phyloP scores from a whole-genome alignment of 768 basidiomycete species.

The Russula sp. region DNA sequence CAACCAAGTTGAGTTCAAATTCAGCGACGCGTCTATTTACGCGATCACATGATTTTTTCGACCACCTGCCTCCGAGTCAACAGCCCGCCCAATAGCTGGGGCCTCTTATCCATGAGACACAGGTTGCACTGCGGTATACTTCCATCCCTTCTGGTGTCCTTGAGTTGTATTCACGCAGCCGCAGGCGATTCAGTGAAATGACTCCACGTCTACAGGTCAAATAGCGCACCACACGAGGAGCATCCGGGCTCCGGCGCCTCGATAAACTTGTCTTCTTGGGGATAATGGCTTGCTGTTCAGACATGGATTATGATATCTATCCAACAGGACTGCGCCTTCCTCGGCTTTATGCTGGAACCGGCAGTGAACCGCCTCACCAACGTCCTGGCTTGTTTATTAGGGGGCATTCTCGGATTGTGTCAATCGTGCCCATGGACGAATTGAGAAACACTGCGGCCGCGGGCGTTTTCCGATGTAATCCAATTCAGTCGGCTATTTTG shows the following conservation, averaged over 20 bases:
- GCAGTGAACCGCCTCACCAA: background rate
- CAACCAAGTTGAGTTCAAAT: no score
- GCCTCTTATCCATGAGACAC: no score
- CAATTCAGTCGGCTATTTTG: no score
- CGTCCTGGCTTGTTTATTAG: slow-evolving; percentile 4
- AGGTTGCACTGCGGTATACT: no score
- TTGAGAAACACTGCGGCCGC: no score
- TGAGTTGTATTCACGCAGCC: no score
- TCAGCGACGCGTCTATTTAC: no score
- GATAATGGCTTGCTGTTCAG: background rate
- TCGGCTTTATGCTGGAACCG: background rate
- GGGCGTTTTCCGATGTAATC: no score
- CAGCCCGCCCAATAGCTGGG: no score
- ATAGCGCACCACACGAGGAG: background rate
- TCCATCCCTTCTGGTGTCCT: background rate
- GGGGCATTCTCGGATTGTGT: background rate
- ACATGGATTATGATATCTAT: background rate
- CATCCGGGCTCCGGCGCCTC: no score
- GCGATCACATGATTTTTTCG: no score
- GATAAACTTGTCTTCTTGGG: background rate
- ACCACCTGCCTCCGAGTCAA: no score
- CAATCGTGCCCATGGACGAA: slow-evolving; percentile 4
- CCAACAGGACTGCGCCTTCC: background rate
- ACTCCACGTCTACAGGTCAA: background rate
- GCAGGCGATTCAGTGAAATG: background rate